Base-by-base conservation (phyloP, 2,329 filamentous ascomycete genomes). In the Celoporthe dispersa region DNA sequence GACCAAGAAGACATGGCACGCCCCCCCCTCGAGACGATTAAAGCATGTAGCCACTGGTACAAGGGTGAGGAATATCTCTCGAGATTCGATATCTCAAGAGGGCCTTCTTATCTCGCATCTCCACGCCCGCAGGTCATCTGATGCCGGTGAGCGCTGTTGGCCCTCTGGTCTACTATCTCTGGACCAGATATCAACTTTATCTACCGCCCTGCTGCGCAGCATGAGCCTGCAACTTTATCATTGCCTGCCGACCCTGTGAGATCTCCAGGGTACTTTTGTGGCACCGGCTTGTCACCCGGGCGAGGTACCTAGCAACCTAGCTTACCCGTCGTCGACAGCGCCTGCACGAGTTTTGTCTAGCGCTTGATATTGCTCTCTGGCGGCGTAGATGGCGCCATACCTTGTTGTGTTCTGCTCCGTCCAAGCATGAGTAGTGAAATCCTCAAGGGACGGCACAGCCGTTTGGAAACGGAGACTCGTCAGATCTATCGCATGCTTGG, bases 371-470 rank as follows among this genome's bases (percentile, higher is more conserved):
- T 60, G 31, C 57, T 60, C 57, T n/a, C 16, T 60, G 57, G 57
- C 57, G 57, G 57, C 57, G 57, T 22, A 60, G 11, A 60, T 60
- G 57, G 57, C 57, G 57, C 57, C 57, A 60, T 60, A 60, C 25
- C 22, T 31, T 37, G 28, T 33, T 35, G 14, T 33, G 14, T 57
- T 6, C 53, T 28, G 53, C 14, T 57, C 57, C 57, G 33, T 60
- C 22, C 31, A 37, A 9, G 31, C 44, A 48, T 48, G n/a, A 48
- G 7, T 11, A 6, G 8, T 31, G 8, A 19, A 31, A 19, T 60
- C 8, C 14, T 60, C 4, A 3, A 33, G 22, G 19, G 33, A 37
- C 33, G 19, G 57, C 33, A 19, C 22, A n/a, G 33, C 57, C 57
- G 31, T 25, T 37, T 60, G n/a, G 31, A 22, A 48, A 22, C 2